phyloP scores from a whole-genome alignment of 352 stramenopile genomes.

The Aphanomyces stellatus region DNA sequence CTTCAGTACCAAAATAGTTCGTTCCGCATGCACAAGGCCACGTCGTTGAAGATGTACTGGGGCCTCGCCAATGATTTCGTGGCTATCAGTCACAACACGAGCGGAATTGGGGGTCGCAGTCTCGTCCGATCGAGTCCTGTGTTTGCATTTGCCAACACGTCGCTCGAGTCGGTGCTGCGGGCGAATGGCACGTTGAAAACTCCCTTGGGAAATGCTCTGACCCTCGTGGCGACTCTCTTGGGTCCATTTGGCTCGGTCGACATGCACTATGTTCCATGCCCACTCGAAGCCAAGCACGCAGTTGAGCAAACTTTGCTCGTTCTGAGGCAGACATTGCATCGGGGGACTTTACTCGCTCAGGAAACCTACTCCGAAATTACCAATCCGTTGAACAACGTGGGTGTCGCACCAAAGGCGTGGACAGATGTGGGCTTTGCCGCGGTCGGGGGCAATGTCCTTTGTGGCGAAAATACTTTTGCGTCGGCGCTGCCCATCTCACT shows the following conservation, averaged over 20 bases:
- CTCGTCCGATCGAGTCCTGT: neutral
- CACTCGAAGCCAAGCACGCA: neutral
- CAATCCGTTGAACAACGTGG: neutral
- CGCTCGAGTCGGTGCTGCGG: neutral
- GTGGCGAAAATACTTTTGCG: neutral
- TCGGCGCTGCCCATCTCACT: neutral
- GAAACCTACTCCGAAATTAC: neutral
- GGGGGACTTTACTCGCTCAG: neutral
- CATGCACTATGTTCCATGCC: neutral
- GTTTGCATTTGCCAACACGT: slow-evolving; percentile 6
- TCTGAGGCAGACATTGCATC: too few species aligned
- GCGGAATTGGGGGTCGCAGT: neutral
- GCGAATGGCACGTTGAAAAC: neutral
- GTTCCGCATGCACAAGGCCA: neutral
- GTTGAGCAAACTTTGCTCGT: neutral
- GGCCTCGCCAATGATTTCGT: neutral
- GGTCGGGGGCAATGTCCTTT: neutral
- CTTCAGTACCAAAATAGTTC: neutral
- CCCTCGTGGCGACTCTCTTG: neutral
- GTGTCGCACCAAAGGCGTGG: neutral
- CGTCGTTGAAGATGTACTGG: slow-evolving; percentile 16
- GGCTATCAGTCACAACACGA: neutral
- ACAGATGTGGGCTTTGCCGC: neutral
- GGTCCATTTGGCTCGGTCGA: slow-evolving; percentile 13
- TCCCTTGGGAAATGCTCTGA: neutral